phyloP scores from a whole-genome alignment of 495 filamentous ascomycete genomes.

The Diplogelasinospora grovesii region DNA sequence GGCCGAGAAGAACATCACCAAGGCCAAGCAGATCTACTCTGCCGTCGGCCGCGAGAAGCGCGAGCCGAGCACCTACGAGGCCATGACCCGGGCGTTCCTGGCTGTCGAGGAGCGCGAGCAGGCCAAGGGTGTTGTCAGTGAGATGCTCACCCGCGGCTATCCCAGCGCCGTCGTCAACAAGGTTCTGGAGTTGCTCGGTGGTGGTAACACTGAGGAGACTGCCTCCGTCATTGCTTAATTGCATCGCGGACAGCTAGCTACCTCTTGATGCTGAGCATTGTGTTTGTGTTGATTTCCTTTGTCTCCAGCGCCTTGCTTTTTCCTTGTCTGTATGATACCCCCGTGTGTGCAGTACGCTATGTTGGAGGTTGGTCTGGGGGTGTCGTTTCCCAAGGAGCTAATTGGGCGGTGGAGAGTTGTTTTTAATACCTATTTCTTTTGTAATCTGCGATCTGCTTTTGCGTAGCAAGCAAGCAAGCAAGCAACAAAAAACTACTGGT shows the following conservation, averaged over 20 bases:
- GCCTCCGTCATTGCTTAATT: constrained; percentile 4
- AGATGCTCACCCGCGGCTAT: constrained; percentile 88
- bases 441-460: no score
- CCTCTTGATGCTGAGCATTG: neutral
- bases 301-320: constrained; percentile 19
- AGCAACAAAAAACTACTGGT: no score
- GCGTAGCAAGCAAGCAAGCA: no score
- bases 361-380: constrained; percentile 6
- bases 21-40: constrained; percentile 73
- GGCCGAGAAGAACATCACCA: constrained; percentile 67
- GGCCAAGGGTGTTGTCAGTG: constrained; percentile 71
- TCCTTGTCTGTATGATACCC: constrained; percentile 32
- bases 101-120: constrained; percentile 67
- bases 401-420: no score
- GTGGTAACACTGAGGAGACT: constrained; percentile 35
- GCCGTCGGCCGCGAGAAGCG: constrained; percentile 65
- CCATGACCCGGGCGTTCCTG: constrained; percentile 92
- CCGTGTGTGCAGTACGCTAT: constrained; percentile 22
- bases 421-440: no score
- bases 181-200: constrained; percentile 81
- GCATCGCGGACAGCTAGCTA: neutral
- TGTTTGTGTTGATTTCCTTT: constrained; percentile 16
- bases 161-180: constrained; percentile 86
- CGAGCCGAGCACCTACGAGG: constrained; percentile 98
- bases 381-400: no score